Percentiles rank a stretch among this genome's conserved stretches.
These are phyloP conservation scores for Heterobasidion parviporum DNA, from an alignment of 1,284 basidiomycete species.

Conservation along the genomic window DNA sequence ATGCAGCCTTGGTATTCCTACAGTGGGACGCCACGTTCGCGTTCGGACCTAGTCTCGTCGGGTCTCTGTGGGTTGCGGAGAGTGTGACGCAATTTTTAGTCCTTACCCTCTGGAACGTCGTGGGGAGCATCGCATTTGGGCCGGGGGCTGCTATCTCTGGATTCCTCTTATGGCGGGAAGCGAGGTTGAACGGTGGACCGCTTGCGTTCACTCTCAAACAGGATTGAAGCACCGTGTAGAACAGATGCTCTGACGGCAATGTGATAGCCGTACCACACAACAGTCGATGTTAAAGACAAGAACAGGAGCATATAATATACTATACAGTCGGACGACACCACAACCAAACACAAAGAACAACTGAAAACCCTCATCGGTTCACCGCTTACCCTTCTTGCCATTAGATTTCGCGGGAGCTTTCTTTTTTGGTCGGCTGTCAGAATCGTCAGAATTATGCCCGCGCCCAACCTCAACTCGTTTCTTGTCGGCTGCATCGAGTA, in stretches of 20 bases:
- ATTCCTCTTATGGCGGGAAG: conserved; percentile 34
- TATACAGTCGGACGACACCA: background rate
- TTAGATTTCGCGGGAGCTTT: conserved; percentile 36
- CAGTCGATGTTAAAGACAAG: background rate
- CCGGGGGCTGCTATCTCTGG: conserved; percentile 35
- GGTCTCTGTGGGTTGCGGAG: conserved; percentile 34
- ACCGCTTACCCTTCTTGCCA: conserved; percentile 24
- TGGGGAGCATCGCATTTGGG: conserved; percentile 27
- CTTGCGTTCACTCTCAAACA: background rate
- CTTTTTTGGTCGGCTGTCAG: conserved; percentile 57
- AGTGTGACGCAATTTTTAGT: conserved; percentile 7
- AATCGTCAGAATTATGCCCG: conserved; percentile 55
- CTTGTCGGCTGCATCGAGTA: conserved; percentile 46
- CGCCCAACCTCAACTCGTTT: conserved; percentile 45
- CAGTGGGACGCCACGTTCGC: conserved; percentile 36
- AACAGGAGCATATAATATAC: background rate
- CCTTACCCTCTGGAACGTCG: conserved; percentile 25
- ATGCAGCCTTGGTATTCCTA: conserved; percentile 27
- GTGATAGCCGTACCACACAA: background rate
- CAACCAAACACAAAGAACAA: background rate
- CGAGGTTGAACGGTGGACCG: conserved; percentile 14
- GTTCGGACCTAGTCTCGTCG: conserved; percentile 25
- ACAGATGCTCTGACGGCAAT: background rate
- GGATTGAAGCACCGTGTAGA: background rate
- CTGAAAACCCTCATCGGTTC: background rate